Percentiles rank a stretch among this genome's conserved stretches.
phyloP scores from a whole-genome alignment of 805 yeast genomes.

The Kodamaea kakaduensis region DNA sequence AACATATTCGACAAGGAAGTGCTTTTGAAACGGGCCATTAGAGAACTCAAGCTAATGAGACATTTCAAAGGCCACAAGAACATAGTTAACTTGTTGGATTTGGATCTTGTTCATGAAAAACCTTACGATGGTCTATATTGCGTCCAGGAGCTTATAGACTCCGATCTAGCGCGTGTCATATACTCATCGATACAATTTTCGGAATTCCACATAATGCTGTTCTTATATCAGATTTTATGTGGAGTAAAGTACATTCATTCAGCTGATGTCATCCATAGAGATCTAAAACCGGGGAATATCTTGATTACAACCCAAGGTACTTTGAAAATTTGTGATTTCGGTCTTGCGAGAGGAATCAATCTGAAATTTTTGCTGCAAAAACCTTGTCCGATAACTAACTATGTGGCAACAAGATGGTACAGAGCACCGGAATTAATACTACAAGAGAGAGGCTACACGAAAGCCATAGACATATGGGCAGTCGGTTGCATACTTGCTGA shows the following conservation, averaged over 20 bases:
- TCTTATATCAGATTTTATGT: constrained; percentile 76
- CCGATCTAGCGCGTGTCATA: constrained; percentile 77
- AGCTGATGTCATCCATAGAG: constrained; percentile 90
- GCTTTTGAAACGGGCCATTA: constrained; percentile 69
- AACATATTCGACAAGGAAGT: constrained; percentile 65
- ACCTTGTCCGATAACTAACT: constrained; percentile 59
- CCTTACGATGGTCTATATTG: constrained; percentile 88
- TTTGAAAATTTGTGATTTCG: constrained; percentile 89
- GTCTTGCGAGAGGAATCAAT: constrained; percentile 76
- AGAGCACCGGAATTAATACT: constrained; percentile 88
- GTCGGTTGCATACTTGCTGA: constrained; percentile 89
- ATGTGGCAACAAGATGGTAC: constrained; percentile 95
- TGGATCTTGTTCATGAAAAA: constrained; percentile 59
- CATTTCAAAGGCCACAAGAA: constrained; percentile 85
- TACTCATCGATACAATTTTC: constrained; percentile 72
- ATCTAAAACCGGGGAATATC: constrained; percentile 87
- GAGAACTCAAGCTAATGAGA: constrained; percentile 79
- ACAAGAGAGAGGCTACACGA: constrained; percentile 54
- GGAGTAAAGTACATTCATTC: constrained; percentile 88
- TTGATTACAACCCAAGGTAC: constrained; percentile 69
- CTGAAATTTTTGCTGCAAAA: constrained; percentile 28
- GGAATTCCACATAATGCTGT: constrained; percentile 76
- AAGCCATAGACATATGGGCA: constrained; percentile 87
- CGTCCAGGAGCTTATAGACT: constrained; percentile 80
- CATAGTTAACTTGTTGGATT: constrained; percentile 67